These are phyloP conservation scores for Lentinula detonsa DNA, from an alignment of 768 basidiomycete species.

Conservation along the genomic window DNA sequence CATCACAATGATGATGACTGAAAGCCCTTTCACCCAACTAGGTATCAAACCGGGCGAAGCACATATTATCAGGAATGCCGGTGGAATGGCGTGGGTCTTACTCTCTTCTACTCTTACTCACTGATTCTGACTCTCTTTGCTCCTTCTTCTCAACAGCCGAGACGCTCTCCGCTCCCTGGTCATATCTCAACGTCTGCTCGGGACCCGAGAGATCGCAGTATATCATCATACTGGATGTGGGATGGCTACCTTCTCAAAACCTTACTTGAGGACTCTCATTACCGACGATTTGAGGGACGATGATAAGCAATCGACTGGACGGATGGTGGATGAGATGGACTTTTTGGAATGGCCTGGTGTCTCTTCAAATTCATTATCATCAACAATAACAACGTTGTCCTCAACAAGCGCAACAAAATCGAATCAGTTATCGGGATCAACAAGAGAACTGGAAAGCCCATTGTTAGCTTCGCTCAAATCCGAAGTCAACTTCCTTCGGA, in stretches of 20 bases:
- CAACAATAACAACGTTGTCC: background rate
- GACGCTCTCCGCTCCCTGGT: slow-evolving; percentile 45
- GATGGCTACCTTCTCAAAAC: slow-evolving; percentile 40
- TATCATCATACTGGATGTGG: slow-evolving; percentile 54
- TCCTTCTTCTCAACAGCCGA: slow-evolving; percentile 20
- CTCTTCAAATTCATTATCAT: background rate
- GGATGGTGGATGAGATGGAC: slow-evolving; percentile 29
- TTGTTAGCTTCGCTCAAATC: slow-evolving; percentile 32
- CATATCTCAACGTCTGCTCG: slow-evolving; percentile 46
- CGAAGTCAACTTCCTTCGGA: slow-evolving; percentile 40
- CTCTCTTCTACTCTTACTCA: background rate
- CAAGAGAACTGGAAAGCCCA: background rate
- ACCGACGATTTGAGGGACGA: slow-evolving; percentile 19
- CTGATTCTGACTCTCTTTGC: background rate
- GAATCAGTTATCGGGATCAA: background rate
- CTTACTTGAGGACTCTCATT: slow-evolving; percentile 29
- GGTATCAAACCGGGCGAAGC: slow-evolving; percentile 46
- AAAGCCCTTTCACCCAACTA: slow-evolving; percentile 34
- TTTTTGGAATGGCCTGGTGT: slow-evolving; percentile 27
- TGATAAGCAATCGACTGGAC: slow-evolving; percentile 14
- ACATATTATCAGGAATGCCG: slow-evolving; percentile 48
- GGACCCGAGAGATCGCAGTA: slow-evolving; percentile 41
- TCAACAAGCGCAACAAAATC: background rate
- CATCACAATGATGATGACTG: background rate
- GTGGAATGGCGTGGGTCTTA: slow-evolving; percentile 35